These are phyloP conservation scores for Penicillium ucsense DNA, from an alignment of 495 filamentous ascomycete genomes.

Conservation along the genomic window DNA sequence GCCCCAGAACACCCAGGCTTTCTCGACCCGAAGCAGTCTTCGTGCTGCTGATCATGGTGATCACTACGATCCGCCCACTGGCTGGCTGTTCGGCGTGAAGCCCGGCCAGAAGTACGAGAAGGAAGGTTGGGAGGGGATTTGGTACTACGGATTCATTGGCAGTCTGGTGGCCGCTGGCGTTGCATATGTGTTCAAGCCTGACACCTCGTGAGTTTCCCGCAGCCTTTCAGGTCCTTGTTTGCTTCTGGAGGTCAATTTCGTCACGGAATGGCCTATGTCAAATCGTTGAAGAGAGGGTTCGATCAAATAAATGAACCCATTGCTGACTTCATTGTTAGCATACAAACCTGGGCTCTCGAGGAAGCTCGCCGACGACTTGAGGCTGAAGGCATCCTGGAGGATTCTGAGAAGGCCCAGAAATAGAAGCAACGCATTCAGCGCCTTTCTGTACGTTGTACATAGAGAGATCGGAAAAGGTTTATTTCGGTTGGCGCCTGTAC, in stretches of 20 bases:
- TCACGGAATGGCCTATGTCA: too few species aligned
- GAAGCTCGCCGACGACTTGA: constrained; percentile 90
- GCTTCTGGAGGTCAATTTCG: too few species aligned
- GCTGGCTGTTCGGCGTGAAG: constrained; percentile 83
- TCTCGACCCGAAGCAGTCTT: constrained; percentile 35
- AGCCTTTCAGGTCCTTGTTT: too few species aligned
- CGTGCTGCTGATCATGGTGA: constrained; percentile 51
- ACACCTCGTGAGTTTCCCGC: constrained; percentile 74
- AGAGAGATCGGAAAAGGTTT: constrained; percentile 30
- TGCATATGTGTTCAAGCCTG: constrained; percentile 93
- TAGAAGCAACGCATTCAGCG: constrained; percentile 14
- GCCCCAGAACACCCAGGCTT: constrained; percentile 31
- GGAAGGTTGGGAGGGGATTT: constrained; percentile 90
- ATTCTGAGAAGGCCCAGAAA: constrained; percentile 47
- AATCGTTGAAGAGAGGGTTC: not conserved
- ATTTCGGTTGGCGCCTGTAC: constrained; percentile 24
- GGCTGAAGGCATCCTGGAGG: constrained; percentile 84
- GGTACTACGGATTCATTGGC: constrained; percentile 86
- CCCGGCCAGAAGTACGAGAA: constrained; percentile 91
- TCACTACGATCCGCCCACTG: constrained; percentile 83
- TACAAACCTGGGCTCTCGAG: constrained; percentile 98
- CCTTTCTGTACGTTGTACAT: constrained; percentile 40
- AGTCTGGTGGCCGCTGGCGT: constrained; percentile 62
- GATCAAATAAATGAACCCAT: not conserved
- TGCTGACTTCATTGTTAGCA: constrained; percentile 46